These are phyloP conservation scores for Phaeodactylum tricornutum DNA, from an alignment of 108 stramenopile species.

Conservation along the genomic window DNA sequence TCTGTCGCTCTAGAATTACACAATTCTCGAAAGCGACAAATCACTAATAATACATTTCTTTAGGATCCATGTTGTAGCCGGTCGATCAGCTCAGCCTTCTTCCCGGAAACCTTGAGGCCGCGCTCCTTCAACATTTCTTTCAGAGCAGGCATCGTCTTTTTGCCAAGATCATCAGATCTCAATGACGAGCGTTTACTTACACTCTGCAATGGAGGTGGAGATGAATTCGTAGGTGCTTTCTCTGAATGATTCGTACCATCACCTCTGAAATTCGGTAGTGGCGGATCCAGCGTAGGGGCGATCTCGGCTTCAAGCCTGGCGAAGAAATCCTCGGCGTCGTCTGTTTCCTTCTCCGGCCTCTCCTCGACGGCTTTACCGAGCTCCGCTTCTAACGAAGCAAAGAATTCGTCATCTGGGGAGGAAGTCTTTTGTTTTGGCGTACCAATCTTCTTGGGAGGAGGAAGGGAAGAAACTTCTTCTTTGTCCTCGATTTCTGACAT, in stretches of 20 bases:
- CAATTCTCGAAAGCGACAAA: too few relatives aligned
- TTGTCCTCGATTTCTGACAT: slow-evolving; percentile 29
- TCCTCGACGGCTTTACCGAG: slow-evolving; percentile 3
- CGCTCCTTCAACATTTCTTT: slow-evolving; percentile 61
- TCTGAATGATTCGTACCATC: too few relatives aligned
- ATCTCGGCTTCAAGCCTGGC: slow-evolving; percentile 52
- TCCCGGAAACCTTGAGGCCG: slow-evolving; percentile 79
- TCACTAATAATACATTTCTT: too few relatives aligned
- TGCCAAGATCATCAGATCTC: too few relatives aligned
- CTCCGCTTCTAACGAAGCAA: slow-evolving; percentile 49
- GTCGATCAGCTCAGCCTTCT: slow-evolving; percentile 73
- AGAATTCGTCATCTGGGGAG: slow-evolving; percentile 48
- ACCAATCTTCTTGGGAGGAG: slow-evolving; percentile 2
- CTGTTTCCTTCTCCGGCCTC: neutral
- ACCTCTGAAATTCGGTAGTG: too few relatives aligned
- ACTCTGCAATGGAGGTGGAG: too few relatives aligned
- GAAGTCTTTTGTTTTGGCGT: neutral
- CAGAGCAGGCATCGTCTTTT: slow-evolving; percentile 56
- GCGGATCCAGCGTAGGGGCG: slow-evolving; percentile 1
- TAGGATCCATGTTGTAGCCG: slow-evolving; percentile 34
- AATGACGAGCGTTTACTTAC: too few relatives aligned
- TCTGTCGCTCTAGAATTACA: too few relatives aligned
- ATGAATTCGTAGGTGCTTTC: too few relatives aligned
- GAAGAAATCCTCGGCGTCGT: slow-evolving; percentile 57
- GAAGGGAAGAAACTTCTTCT: neutral